Evolutionary conservation across 2,329 filamentous ascomycete species (phyloP).

Genomic region (Penicillium sp.): DNA sequence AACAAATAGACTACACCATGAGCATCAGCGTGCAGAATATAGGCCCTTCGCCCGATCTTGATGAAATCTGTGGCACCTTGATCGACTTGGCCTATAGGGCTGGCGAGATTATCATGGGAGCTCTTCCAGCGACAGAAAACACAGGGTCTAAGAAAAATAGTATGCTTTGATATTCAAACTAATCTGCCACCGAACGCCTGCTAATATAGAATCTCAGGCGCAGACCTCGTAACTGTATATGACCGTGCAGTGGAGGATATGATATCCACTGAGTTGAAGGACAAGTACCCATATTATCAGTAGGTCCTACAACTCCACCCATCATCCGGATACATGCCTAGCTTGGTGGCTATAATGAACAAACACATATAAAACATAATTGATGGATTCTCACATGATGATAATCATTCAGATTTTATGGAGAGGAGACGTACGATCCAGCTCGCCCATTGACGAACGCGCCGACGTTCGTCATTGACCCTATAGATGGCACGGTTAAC

Average conservation of each 20-base stretch:
- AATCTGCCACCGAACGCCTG: neutral
- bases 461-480: slow-evolving; percentile 67
- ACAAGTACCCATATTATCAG: slow-evolving; percentile 59
- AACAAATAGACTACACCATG: neutral
- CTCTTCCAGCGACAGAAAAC: slow-evolving; percentile 43
- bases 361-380: neutral
- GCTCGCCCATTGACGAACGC: slow-evolving; percentile 55
- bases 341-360: neutral
- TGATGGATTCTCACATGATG: too few relatives aligned
- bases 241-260: slow-evolving; percentile 65
- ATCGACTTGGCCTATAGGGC: slow-evolving; percentile 47
- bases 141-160: slow-evolving; percentile 54
- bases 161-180: slow-evolving; percentile 25
- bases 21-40: neutral
- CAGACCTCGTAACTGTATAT: slow-evolving; percentile 68
- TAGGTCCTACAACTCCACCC: slow-evolving; percentile 34
- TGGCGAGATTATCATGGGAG: slow-evolving; percentile 49
- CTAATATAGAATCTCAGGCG: slow-evolving; percentile 43
- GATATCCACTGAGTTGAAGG: slow-evolving; percentile 56
- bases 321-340: neutral
- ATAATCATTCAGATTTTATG: slow-evolving; percentile 51
- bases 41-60: slow-evolving; percentile 30
- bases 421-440: slow-evolving; percentile 65
- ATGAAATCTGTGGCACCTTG: slow-evolving; percentile 50
- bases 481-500: slow-evolving; percentile 69